A percentile compares a stretch with the other conserved stretches of the same genome.
phyloP scores from a whole-genome alignment of 73 alveolate species.

The Paramecium octaurelia region DNA sequence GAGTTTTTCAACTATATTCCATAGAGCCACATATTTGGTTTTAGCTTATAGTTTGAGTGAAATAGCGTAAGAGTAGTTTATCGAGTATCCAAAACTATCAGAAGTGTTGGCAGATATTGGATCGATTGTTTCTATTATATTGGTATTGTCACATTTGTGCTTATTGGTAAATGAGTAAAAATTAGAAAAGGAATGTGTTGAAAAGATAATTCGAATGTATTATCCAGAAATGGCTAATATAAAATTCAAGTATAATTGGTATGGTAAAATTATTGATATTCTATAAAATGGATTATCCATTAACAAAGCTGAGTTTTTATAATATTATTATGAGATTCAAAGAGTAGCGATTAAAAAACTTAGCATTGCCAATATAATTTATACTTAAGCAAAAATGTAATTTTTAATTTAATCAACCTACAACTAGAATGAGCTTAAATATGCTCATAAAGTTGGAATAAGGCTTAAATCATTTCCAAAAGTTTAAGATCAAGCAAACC shows the following conservation, averaged over 20 bases:
- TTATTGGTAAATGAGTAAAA: not conserved
- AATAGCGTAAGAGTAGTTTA: not conserved
- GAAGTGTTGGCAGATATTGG: constrained; percentile 7
- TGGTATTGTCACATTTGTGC: not conserved
- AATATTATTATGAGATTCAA: not conserved
- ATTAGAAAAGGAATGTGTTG: not conserved
- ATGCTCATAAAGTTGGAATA: not conserved
- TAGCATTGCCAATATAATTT: not conserved
- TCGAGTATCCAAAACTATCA: not conserved
- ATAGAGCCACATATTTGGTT: not conserved
- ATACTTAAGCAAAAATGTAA: not conserved
- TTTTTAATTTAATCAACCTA: not conserved
- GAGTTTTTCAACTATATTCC: not conserved
- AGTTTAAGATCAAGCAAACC: not conserved
- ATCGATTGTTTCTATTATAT: not conserved
- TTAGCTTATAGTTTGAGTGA: not conserved
- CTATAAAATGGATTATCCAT: not conserved
- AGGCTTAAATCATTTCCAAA: not conserved
- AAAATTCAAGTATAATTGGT: not conserved
- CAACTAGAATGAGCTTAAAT: not conserved
- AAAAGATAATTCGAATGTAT: not conserved
- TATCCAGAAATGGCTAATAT: not conserved
- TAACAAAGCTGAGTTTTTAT: not conserved
- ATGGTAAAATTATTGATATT: not conserved
- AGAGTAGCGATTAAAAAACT: not conserved